Evolutionary conservation across 352 stramenopile genomes (phyloP).

Genomic region (Elongisporangium prolatum): DNA sequence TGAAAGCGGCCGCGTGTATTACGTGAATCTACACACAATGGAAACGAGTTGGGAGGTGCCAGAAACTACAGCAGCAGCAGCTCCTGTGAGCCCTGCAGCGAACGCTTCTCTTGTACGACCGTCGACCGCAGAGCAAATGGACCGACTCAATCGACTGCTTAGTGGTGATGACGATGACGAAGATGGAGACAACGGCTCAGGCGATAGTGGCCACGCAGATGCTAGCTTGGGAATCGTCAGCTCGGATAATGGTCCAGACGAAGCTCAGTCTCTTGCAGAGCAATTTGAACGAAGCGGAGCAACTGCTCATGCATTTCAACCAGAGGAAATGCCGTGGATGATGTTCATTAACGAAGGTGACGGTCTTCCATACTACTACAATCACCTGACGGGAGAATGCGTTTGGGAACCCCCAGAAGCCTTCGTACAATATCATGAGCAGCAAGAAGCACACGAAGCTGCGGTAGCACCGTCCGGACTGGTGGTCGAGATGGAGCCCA

Average conservation of each 20-base stretch:
- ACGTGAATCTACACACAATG: conserved; percentile 45
- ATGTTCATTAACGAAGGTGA: conserved; percentile 68
- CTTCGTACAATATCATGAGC: conserved; percentile 37
- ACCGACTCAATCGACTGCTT: conserved; percentile 44
- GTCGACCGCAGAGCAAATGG: conserved; percentile 63
- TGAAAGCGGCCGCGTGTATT: conserved; percentile 39
- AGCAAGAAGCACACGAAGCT: conserved; percentile 11
- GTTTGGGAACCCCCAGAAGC: conserved; percentile 58
- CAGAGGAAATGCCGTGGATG: conserved; percentile 35
- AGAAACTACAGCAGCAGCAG: neutral
- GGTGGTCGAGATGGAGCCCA: neutral
- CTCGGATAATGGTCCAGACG: neutral
- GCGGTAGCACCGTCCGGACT: neutral
- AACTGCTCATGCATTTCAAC: neutral
- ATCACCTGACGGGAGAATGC: conserved; percentile 48
- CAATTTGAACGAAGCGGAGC: conserved; percentile 5
- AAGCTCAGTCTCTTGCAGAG: neutral
- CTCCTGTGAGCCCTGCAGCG: conserved; percentile 1
- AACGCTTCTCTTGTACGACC: conserved; percentile 8
- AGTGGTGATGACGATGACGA: conserved; percentile 37
- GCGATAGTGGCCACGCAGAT: conserved; percentile 1
- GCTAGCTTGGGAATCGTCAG: neutral
- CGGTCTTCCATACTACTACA: conserved; percentile 68
- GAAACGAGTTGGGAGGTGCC: conserved; percentile 47
- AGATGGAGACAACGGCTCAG: conserved; percentile 14